Percentiles rank a stretch among this genome's conserved stretches.
Conservation (phyloP, 2,329 filamentous ascomycete species). For the Pseudogymnoascus destructans region DNA sequence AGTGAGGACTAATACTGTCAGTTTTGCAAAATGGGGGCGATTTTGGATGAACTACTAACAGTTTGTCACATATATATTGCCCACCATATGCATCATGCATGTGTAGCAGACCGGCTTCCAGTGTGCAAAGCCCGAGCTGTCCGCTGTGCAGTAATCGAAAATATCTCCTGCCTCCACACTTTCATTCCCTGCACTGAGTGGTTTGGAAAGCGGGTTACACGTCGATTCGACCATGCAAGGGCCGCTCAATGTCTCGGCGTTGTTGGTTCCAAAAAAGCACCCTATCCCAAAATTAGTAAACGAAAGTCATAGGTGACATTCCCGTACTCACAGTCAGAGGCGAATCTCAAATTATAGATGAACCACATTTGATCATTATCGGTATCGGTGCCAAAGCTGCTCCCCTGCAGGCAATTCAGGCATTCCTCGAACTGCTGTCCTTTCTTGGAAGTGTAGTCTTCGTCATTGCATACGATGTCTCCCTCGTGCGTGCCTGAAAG, state of each 20-base stretch:
- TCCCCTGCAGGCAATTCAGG: constrained; percentile 5
- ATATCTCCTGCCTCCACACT: not conserved
- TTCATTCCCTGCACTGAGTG: constrained; percentile 2
- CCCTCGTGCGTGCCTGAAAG: constrained; percentile 31
- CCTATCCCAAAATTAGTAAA: not conserved
- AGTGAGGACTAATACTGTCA: constrained; percentile 30
- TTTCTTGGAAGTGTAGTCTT: constrained; percentile 13
- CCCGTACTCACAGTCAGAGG: not conserved
- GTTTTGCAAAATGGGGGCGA: not conserved
- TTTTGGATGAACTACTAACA: not conserved
- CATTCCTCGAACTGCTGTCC: constrained; percentile 9
- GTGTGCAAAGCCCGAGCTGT: not conserved
- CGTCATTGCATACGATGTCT: constrained; percentile 31
- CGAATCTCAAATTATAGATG: constrained; percentile 7
- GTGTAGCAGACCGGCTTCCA: not conserved
- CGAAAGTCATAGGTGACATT: not conserved
- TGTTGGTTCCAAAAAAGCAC: not conserved
- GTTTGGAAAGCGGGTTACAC: not conserved
- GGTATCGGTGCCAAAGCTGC: not conserved
- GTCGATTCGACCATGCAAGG: constrained; percentile 7
- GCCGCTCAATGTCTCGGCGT: not conserved
- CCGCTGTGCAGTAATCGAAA: not conserved
- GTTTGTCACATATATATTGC: not conserved
- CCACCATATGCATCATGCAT: not conserved
- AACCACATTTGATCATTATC: constrained; percentile 10